Base-by-base conservation (phyloP, 345 rosid genomes). In the Barbarea vulgaris region DNA sequence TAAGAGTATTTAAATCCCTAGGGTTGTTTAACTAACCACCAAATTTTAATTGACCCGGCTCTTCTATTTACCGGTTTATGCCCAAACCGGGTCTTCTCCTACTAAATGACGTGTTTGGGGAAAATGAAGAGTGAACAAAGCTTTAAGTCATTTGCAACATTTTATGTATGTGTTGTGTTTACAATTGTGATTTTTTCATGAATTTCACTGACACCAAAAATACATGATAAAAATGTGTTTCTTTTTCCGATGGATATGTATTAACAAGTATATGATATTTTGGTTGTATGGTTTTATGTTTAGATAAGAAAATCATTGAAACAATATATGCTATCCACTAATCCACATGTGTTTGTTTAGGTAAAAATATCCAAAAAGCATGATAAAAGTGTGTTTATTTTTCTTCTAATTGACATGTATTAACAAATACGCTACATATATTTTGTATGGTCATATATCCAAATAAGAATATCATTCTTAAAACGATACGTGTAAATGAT, bases 1-100 rank as follows among this genome's bases (percentile, higher is more conserved):
- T 33, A 11, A 47, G 54, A 41, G 82, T 87, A 90, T 82, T 81
- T 90, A 89, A 88, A 87, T 84, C 50, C 77, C 82, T 87, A 90
- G 96, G 94, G 93, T 90, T 92, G 76, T 70, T 77, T 70, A 70
- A 64, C 71, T 70, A 77, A 77, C 69, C 70, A 39, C 42, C 54
- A 24, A 39, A 14, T 28, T 59, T 56, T 27, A 22, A 27, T 56
- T 76, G 51, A 69, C 56, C 75, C 70, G 68, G 69, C 19, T 75
- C 54, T 3, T 75, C 46, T 67, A 0, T 50, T 4, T 0, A n/a
- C 74, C 64, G 79, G 79, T 69, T 69, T 30, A 51, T 0, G 0
- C 1, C 30, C 30, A 21, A 41, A 69, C 79, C 79, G 69, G 62
- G 27, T 52, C 22, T 37, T 36, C 22, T 60, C 39, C 17, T 28